Conservation (phyloP, 495 filamentous ascomycete genomes). For the Niebla homalea region DNA sequence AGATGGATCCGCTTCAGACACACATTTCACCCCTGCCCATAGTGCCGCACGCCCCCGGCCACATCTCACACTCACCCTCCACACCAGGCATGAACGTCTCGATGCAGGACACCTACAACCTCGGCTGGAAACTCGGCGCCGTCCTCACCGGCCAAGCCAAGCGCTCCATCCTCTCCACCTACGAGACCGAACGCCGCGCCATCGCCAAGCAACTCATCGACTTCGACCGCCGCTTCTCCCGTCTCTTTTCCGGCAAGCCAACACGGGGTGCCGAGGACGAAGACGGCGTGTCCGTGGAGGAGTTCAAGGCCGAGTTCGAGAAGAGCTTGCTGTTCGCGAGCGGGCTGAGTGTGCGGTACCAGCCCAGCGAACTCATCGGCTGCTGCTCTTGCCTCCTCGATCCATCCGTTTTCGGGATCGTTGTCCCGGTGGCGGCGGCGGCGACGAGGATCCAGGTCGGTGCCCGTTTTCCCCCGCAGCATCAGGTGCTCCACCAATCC, state of each 20-base stretch:
- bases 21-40: too few species aligned
- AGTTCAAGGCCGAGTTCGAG: conserved; percentile 37
- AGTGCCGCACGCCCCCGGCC: too few species aligned
- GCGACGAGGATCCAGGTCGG: conserved; percentile 37
- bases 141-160: conserved; percentile 41
- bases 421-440: too few species aligned
- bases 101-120: conserved; percentile 53
- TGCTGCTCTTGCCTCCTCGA: conserved; percentile 18
- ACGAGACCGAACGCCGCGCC: conserved; percentile 52
- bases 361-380: conserved; percentile 27
- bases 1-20: too few species aligned
- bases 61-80: too few species aligned
- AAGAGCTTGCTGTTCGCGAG: conserved; percentile 34
- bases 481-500: conserved; percentile 46
- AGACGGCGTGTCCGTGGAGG: conserved; percentile 27
- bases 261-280: conserved; percentile 24
- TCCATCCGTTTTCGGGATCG: too few species aligned
- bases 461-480: conserved; percentile 42
- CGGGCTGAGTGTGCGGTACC: conserved; percentile 34
- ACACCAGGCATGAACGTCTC: conserved; percentile 71
- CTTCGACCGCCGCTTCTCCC: conserved; percentile 51
- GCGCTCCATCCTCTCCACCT: conserved; percentile 49
- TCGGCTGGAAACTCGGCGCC: conserved; percentile 60
- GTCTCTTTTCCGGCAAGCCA: conserved; percentile 31
- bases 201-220: conserved; percentile 62